Conservation (phyloP, 495 filamentous ascomycete genomes). For the Pseudevernia furfuracea region DNA sequence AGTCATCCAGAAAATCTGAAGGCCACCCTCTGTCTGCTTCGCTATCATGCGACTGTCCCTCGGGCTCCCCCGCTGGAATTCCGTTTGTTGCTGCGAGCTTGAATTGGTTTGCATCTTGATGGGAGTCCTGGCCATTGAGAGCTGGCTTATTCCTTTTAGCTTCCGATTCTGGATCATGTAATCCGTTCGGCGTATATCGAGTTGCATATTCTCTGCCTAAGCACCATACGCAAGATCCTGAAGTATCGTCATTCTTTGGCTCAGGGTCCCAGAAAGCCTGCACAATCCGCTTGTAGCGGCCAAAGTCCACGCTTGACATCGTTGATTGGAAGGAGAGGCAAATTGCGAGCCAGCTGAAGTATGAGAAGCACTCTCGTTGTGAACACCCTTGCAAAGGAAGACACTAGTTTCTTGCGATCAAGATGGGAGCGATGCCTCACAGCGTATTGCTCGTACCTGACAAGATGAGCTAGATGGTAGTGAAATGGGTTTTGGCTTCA, state of each 20-base stretch:
- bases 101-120: neutral
- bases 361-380: neutral
- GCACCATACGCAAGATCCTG: conserved; percentile 74
- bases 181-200: conserved; percentile 7
- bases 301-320: conserved; percentile 57
- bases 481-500: neutral
- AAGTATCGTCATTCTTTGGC: conserved; percentile 69
- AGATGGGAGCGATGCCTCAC: neutral
- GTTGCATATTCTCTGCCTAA: conserved; percentile 69
- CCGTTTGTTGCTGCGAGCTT: conserved; percentile 6
- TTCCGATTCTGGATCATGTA: neutral
- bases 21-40: conserved; percentile 63
- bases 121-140: neutral
- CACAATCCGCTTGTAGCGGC: conserved; percentile 71
- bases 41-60: neutral
- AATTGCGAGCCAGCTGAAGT: neutral
- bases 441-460: neutral
- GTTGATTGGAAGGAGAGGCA: neutral
- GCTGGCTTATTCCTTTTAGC: neutral
- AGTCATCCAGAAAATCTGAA: conserved; percentile 76
- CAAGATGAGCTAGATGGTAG: neutral
- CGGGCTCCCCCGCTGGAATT: neutral
- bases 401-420: neutral
- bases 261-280: conserved; percentile 95
- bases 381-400: neutral